These are phyloP conservation scores for Rhizopogon roseolus DNA, from an alignment of 768 basidiomycete genomes.

Conservation along the genomic window DNA sequence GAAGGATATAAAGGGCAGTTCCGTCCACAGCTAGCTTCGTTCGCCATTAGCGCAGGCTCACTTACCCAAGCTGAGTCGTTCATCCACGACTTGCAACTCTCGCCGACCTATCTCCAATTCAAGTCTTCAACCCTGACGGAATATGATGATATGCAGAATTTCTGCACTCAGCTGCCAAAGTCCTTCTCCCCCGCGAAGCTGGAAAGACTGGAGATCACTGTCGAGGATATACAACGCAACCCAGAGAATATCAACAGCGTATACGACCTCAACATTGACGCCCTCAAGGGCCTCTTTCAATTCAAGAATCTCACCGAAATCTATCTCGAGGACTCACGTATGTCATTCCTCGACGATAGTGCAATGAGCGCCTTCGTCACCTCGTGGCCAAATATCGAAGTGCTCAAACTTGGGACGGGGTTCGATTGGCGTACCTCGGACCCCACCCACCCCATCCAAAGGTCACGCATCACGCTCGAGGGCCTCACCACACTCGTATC, in stretches of 20 bases:
- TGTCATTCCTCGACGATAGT: not conserved
- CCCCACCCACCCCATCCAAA: not conserved
- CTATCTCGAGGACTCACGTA: not conserved
- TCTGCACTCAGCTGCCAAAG: not conserved
- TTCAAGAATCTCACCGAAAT: slow-evolving; percentile 3
- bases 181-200: not conserved
- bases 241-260: not conserved
- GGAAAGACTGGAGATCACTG: not conserved
- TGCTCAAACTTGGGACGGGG: slow-evolving; percentile 1
- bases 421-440: slow-evolving; percentile 1
- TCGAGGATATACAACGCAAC: not conserved
- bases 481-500: not conserved
- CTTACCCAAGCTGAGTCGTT: not conserved
- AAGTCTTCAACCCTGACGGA: not conserved
- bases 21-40: not conserved
- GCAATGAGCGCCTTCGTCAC: not conserved
- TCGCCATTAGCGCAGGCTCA: not conserved
- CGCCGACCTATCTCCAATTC: not conserved
- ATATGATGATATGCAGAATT: not conserved
- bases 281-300: not conserved
- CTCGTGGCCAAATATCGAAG: slow-evolving; percentile 1
- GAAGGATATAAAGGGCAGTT: not conserved
- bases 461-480: not conserved
- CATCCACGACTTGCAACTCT: not conserved
- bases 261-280: not conserved